These are phyloP conservation scores for Boletus eberwhitei DNA, from an alignment of 768 basidiomycete genomes.

Conservation along the genomic window DNA sequence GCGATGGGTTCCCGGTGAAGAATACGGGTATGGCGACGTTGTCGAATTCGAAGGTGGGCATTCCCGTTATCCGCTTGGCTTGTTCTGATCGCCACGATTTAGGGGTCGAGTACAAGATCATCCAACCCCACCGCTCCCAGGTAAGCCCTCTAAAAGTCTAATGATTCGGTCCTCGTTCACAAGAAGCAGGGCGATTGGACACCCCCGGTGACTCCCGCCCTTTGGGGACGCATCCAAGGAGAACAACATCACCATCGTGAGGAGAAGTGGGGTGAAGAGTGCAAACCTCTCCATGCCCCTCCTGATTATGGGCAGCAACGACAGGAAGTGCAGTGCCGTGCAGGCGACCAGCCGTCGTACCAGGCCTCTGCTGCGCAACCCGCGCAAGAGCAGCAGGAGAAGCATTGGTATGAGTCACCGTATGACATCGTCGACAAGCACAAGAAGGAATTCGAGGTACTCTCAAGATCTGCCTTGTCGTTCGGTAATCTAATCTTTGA, in stretches of 20 bases:
- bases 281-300: neutral
- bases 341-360: constrained; percentile 17
- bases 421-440: constrained; percentile 41
- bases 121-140: constrained; percentile 70
- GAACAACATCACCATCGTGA: constrained; percentile 19
- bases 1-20: constrained; percentile 60
- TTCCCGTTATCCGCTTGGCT: neutral
- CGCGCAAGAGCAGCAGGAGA: constrained; percentile 46
- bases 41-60: constrained; percentile 54
- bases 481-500: constrained; percentile 3
- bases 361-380: constrained; percentile 19
- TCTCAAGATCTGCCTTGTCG: neutral
- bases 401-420: constrained; percentile 46
- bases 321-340: constrained; percentile 28
- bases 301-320: constrained; percentile 25
- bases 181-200: constrained; percentile 59
- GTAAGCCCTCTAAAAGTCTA: constrained; percentile 30
- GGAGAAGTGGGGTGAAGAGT: constrained; percentile 20
- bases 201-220: constrained; percentile 56
- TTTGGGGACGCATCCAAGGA: constrained; percentile 58
- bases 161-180: constrained; percentile 3
- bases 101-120: constrained; percentile 61
- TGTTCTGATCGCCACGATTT: constrained; percentile 12
- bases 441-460: constrained; percentile 59
- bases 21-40: constrained; percentile 51